Evolutionary conservation across 352 stramenopile genomes (phyloP), one percentile per base, ranked within the genome.

Genomic region (Pythium apleroticum): DNA sequence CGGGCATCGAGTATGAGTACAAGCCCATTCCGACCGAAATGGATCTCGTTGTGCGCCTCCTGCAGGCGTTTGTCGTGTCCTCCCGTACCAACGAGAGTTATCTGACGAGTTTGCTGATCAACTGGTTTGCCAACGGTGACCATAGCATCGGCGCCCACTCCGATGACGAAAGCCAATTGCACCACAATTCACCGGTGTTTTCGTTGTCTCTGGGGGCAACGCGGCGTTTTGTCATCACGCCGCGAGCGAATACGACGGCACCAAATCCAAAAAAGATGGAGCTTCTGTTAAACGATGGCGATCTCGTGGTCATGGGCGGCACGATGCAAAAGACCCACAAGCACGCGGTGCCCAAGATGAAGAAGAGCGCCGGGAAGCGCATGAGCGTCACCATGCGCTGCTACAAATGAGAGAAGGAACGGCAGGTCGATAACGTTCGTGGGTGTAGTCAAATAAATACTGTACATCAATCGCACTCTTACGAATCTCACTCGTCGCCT

Each of bases 61-160:
- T 88, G 59, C 66, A 88, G 11, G 63, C 64, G 17, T 68, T 86
- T 17, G 73, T 88, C 24, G 52, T 75, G 37, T 72, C 85, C 35
- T 62, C 71, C 3, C 30, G 30, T 15, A 65, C 59, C 15, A 49
- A 50, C 17, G 53, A 67, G 31, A 68, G 53, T 4, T 61, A 66
- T 48, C 48, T 72, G 20, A 57, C 52, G 28, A 64, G 50, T 45
- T 54, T 64, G 43, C 72, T 97, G 11, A 69, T 90, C 46, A 97
- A 96, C 59, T 97, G 87, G 89, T 97, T 96, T 60, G 75, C 76
- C 12, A 68, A 90, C 48, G 84, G 82, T 28, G 72, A 93, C 52
- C 82, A 97, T 66, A 84, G 86, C 62, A 91, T 97, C 35, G 89
- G 84, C 15, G 70, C 84, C 1, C 89, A 95, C 60, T 74, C 80